Base-by-base conservation (phyloP, 2,329 filamentous ascomycete genomes). In the Penicillium sclerotigenum region DNA sequence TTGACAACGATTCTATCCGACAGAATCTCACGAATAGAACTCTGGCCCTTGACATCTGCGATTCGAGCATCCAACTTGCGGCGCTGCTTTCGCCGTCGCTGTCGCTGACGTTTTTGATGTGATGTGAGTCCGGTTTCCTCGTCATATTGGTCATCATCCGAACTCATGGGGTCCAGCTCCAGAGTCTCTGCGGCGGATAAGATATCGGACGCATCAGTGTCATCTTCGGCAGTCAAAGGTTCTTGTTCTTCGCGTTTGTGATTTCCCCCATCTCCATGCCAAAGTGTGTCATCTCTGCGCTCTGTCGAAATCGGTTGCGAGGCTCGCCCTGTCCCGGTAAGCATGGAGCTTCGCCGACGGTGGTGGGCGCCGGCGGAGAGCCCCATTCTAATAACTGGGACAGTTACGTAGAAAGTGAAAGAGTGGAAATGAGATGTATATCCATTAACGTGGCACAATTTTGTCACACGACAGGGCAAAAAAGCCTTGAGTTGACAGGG, bases 51-150 rank as follows among this genome's bases (percentile, higher is more conserved):
- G 63, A 80, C 79, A 36, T 79, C 80, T 22, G 80, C 84, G 60
- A 91, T 83, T 60, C 88, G 81, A 70, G 89, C 86, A 71, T 91
- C 87, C 55, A 91, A 73, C 60, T 82, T 77, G 13, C 85, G 87
- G 68, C 89, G 88, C 68, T 85, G 81, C 73, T 82, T 81, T 74
- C 85, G 85, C 75, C 84, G 81, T 68, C 85, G 83, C 65, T 87
- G 86, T 69, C 87, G 84, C 62, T 83, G 71, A 47, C 72, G 81
- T 71, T 85, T 84, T 66, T 93, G 89, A 67, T 85, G 83, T 58
- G 83, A 81, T 36, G 90, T 95, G 64, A 97, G 79, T 1, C 91
- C 92, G 2, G 89, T 90, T 80, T 97, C 92, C 76, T 96, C 92
- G 69, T 97, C 92, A 65, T 93, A 89, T 58, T 89, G 85, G 45